These are phyloP conservation scores for Pachysandra terminalis DNA, from an alignment of 164 flowering plant species.

Conservation along the genomic window DNA sequence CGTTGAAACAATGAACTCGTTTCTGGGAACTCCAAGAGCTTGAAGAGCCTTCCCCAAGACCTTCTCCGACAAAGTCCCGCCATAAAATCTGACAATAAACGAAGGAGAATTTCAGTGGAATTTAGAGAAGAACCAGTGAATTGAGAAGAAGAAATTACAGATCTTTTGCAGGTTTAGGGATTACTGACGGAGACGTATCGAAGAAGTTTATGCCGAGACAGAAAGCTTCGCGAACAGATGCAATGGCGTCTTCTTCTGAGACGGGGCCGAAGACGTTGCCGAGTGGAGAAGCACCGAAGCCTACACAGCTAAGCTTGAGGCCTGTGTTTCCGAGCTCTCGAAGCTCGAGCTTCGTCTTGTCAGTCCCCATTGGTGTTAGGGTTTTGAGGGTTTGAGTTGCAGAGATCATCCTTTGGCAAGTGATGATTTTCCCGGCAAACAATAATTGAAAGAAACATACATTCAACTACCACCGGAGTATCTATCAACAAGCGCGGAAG, in stretches of 20 bases:
- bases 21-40: slow-evolving; percentile 65
- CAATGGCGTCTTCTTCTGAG: slow-evolving; percentile 67
- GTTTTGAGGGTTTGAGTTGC: neutral
- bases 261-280: slow-evolving; percentile 83
- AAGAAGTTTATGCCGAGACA: slow-evolving; percentile 91
- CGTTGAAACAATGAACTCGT: slow-evolving; percentile 73
- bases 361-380: slow-evolving; percentile 3
- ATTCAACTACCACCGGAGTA: no score
- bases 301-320: slow-evolving; percentile 72
- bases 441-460: neutral
- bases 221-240: slow-evolving; percentile 70
- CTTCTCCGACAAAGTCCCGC: slow-evolving; percentile 85
- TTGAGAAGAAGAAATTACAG: neutral
- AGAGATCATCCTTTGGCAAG: neutral
- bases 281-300: slow-evolving; percentile 97
- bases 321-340: slow-evolving; percentile 80
- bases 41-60: slow-evolving; percentile 73
- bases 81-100: slow-evolving; percentile 58
- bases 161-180: neutral
- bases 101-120: neutral
- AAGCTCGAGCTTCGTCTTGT: slow-evolving; percentile 31
- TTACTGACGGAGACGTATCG: slow-evolving; percentile 91
- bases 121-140: neutral
- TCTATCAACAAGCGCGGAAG: no score
- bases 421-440: neutral